Evolutionary conservation across 768 basidiomycete species (phyloP).

Genomic region (Leccinum fibrillosum): DNA sequence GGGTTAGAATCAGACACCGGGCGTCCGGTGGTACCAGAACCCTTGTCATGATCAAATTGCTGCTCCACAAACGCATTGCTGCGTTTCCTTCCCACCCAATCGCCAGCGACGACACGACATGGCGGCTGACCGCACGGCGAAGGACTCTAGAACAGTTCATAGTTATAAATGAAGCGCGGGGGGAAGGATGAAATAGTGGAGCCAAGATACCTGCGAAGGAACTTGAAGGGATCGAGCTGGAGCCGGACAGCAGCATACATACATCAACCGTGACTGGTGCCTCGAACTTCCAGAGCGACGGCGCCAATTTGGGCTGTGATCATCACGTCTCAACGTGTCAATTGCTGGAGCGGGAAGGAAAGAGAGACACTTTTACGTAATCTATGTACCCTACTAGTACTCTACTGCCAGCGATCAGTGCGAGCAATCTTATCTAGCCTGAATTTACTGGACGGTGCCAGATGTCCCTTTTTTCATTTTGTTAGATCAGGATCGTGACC

Average conservation of each 20-base stretch:
- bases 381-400: no score
- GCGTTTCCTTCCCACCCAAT: neutral
- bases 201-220: conserved; percentile 1
- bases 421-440: neutral
- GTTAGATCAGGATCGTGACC: no score
- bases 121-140: neutral
- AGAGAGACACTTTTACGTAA: neutral
- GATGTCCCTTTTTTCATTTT: no score
- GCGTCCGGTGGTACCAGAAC: conserved; percentile 1
- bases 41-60: neutral
- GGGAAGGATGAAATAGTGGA: neutral
- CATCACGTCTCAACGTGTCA: neutral
- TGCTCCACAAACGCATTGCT: neutral
- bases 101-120: neutral
- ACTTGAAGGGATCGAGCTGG: neutral
- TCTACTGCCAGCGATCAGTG: neutral
- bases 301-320: conserved; percentile 1
- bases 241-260: neutral
- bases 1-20: neutral
- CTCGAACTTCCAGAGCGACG: neutral
- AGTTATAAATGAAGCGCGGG: conserved; percentile 1
- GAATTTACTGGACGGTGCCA: neutral
- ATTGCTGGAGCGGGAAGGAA: neutral
- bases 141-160: neutral
- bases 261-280: neutral